Evolutionary conservation across 2,329 filamentous ascomycete genomes (phyloP), one percentile per base, ranked within the genome.

Genomic region (Aspergillus alliaceus): DNA sequence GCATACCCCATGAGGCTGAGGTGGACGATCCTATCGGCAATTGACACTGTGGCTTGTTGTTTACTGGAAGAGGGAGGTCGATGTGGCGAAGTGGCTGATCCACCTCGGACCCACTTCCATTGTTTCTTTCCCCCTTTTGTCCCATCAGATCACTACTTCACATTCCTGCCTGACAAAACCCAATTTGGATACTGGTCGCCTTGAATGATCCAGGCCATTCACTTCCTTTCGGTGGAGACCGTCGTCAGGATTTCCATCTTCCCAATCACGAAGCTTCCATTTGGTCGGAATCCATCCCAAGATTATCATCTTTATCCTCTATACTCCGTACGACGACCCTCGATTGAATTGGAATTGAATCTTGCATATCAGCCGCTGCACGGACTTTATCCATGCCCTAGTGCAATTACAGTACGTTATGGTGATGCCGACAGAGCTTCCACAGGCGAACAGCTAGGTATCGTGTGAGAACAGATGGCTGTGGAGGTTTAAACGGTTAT

Each of bases 1-100:
- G n/a, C 6, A 32, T 48, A 18, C 22, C 32, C 32, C 18, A 24
- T 48, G 44, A 48, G 44, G 44, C 44, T 48, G 44, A 48, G 18
- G 44, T 47, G 44, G 44, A 47, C n/a, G 44, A 27, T 47, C 24
- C 6, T 27, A n/a, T 47, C 27, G 24, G 24, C 25, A n/a, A 29
- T 31, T 47, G 25, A 46, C 42, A 6, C 25, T 27, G 44, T 47
- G 44, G 44, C 44, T 47, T 6, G 24, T 31, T 6, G n/a, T 15
- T 29, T 31, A 31, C 25, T 25, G 11, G 8, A 31, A 20, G 3
- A n/a, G 27, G 27, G 6, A 47, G 44, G 9, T n/a, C n/a, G 7
- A 6, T 53, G 51, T 53, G 51, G 51, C 51, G 51, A 53, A 53
- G 51, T 53, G 25, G 9, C 4, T 44, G 37, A 31, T 40, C 18